Conservation (phyloP, 176 grass and related monocot genomes). For the Triticum urartu region DNA sequence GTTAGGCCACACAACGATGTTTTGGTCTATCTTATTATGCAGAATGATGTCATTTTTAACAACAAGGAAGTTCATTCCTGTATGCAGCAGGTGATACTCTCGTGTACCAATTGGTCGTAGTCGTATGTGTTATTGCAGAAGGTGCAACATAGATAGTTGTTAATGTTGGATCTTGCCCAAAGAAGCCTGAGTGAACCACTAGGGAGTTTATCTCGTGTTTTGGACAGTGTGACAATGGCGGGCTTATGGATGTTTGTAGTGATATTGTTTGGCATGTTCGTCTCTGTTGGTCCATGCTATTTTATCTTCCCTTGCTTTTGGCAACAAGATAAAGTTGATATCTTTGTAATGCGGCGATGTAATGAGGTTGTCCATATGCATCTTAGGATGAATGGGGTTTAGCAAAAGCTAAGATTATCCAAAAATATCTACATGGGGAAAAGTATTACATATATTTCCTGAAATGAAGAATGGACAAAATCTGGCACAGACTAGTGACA, state of each 20-base stretch:
- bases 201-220: not conserved
- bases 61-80: too few relatives aligned
- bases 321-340: too few relatives aligned
- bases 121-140: too few relatives aligned
- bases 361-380: too few relatives aligned
- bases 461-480: not conserved
- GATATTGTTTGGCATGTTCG: too few relatives aligned
- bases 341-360: too few relatives aligned
- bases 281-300: too few relatives aligned
- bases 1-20: too few relatives aligned
- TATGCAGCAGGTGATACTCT: not conserved
- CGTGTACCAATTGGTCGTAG: not conserved
- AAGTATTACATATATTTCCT: not conserved
- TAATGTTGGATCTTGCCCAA: not conserved
- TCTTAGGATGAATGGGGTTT: too few relatives aligned
- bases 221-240: not conserved
- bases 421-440: not conserved
- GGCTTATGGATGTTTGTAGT: not conserved
- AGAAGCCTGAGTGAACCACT: not conserved
- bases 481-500: not conserved
- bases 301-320: too few relatives aligned
- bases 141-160: not conserved
- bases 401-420: too few relatives aligned
- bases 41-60: not conserved
- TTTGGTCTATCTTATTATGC: too few relatives aligned